Percentiles rank a stretch among this genome's conserved stretches.
These are phyloP conservation scores for Hemileia vastatrix DNA, from an alignment of 1,284 basidiomycete species.

Conservation along the genomic window DNA sequence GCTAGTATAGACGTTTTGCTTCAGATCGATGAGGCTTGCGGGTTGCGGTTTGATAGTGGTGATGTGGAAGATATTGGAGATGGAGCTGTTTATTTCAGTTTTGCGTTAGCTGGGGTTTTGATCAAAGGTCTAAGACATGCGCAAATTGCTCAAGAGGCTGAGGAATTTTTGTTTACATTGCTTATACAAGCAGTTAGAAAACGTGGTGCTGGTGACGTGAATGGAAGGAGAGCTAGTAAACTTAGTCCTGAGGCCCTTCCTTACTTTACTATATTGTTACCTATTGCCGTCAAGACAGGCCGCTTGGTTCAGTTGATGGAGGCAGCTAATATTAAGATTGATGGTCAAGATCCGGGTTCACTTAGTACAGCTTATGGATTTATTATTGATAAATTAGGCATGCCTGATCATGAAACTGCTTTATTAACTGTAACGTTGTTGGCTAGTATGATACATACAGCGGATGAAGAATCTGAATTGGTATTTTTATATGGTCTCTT, in stretches of 20 bases:
- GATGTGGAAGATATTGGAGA: constrained; percentile 10
- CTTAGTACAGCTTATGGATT: constrained; percentile 50
- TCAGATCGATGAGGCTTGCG: constrained; percentile 58
- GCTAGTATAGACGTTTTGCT: constrained; percentile 62
- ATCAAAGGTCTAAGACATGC: constrained; percentile 71
- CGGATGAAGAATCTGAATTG: constrained; percentile 68
- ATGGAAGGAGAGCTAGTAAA: constrained; percentile 28
- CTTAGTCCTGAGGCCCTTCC: constrained; percentile 59
- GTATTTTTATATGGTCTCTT: constrained; percentile 68
- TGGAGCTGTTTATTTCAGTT: constrained; percentile 56
- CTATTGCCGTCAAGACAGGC: constrained; percentile 52
- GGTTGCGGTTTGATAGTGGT: constrained; percentile 60
- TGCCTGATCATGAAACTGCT: constrained; percentile 58
- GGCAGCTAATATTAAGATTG: constrained; percentile 53
- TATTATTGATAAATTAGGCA: constrained; percentile 55
- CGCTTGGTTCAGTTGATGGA: constrained; percentile 44
- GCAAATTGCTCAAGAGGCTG: constrained; percentile 20
- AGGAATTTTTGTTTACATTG: constrained; percentile 17
- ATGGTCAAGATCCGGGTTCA: constrained; percentile 49
- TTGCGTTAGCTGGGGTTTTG: constrained; percentile 67
- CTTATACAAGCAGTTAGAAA: constrained; percentile 25
- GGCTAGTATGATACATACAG: constrained; percentile 63
- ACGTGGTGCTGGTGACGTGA: constrained; percentile 40
- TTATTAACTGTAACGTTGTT: constrained; percentile 65
- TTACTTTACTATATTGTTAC: constrained; percentile 69